A percentile compares a stretch with the other conserved stretches of the same genome.
These are phyloP conservation scores for Monosporozyma yasuniensis DNA, from an alignment of 805 yeast species.

Conservation along the genomic window DNA sequence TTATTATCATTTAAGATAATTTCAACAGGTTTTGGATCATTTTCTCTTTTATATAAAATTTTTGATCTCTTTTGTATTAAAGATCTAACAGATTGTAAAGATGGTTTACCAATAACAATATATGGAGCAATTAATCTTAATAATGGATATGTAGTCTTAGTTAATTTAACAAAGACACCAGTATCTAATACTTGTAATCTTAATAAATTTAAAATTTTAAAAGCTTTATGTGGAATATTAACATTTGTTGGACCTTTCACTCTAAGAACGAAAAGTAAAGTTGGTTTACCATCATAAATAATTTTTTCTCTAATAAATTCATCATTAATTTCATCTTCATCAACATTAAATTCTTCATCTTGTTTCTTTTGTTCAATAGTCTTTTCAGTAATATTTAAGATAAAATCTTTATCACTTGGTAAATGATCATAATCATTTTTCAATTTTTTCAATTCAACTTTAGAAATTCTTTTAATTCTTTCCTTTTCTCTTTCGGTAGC, in stretches of 20 bases:
- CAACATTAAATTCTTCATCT: conserved; percentile 9
- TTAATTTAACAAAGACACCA: conserved; percentile 64
- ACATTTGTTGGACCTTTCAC: conserved; percentile 56
- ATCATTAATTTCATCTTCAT: conserved; percentile 17
- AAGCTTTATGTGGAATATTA: conserved; percentile 56
- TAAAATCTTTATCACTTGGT: conserved; percentile 29
- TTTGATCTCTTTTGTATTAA: conserved; percentile 71
- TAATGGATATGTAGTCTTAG: conserved; percentile 50
- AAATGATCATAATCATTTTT: conserved; percentile 19
- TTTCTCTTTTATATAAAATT: conserved; percentile 32
- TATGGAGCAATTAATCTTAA: conserved; percentile 65
- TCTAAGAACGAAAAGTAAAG: conserved; percentile 58
- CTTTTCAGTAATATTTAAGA: conserved; percentile 27
- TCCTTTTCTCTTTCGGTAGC: conserved; percentile 60
- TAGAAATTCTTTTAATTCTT: conserved; percentile 55
- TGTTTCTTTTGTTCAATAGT: conserved; percentile 8
- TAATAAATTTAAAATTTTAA: conserved; percentile 48
- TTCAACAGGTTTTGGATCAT: conserved; percentile 28
- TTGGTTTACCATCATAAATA: conserved; percentile 35
- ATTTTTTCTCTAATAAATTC: conserved; percentile 29
- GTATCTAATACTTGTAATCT: conserved; percentile 52
- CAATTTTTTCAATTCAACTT: conserved; percentile 37
- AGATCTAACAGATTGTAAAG: conserved; percentile 62
- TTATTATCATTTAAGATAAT: conserved; percentile 63
- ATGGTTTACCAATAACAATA: conserved; percentile 64